Evolutionary conservation across 192 early-diverging fungal species (phyloP).

Genomic region (Gaertneriomyces sp.): DNA sequence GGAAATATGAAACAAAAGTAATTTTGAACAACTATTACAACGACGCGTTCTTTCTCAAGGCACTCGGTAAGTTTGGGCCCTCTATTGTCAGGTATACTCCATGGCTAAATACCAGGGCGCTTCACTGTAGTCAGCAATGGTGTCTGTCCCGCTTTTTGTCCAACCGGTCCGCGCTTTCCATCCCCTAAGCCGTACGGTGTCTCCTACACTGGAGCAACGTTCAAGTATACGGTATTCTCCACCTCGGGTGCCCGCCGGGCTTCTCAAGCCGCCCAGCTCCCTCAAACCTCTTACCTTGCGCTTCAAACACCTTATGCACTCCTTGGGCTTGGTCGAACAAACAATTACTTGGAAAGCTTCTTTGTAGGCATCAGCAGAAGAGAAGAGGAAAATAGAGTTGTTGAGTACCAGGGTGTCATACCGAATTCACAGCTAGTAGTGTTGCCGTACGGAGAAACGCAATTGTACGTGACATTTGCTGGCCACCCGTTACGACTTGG

Average conservation of each 20-base stretch:
- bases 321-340: slow-evolving; percentile 88
- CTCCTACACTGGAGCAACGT: slow-evolving; percentile 74
- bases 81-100: too few species aligned
- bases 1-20: slow-evolving; percentile 46
- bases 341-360: slow-evolving; percentile 93
- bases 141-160: slow-evolving; percentile 57
- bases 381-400: slow-evolving; percentile 51
- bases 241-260: slow-evolving; percentile 73
- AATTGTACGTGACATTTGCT: neutral
- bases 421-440: slow-evolving; percentile 91
- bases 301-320: slow-evolving; percentile 76
- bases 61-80: slow-evolving; percentile 43
- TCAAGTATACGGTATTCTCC: slow-evolving; percentile 85
- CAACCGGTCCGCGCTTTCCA: slow-evolving; percentile 38
- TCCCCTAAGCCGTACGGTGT: slow-evolving; percentile 70
- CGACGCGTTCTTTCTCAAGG: slow-evolving; percentile 93
- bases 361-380: slow-evolving; percentile 75
- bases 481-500: neutral
- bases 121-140: slow-evolving; percentile 53
- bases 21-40: slow-evolving; percentile 88
- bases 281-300: slow-evolving; percentile 73
- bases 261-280: slow-evolving; percentile 73
- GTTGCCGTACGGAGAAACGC: slow-evolving; percentile 66
- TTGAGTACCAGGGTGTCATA: slow-evolving; percentile 77
- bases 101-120: neutral